phyloP scores from a whole-genome alignment of 2,329 filamentous ascomycete genomes.

The Fusarium lateritium region DNA sequence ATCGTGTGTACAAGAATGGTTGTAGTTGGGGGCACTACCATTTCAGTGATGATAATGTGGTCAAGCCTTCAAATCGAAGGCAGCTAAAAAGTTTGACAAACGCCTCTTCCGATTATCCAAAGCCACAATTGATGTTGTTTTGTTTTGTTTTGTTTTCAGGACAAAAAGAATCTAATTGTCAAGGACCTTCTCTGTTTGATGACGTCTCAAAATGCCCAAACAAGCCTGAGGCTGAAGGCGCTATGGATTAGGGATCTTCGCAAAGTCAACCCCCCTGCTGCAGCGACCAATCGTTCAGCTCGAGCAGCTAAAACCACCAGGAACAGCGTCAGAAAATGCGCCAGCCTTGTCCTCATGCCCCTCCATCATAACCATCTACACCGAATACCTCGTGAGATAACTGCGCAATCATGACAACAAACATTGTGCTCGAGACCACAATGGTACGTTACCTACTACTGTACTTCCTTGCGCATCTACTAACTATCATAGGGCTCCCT shows the following conservation, averaged over 20 bases:
- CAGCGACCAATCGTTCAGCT: slow-evolving; percentile 25
- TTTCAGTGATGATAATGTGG: slow-evolving; percentile 1
- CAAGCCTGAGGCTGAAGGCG: slow-evolving; percentile 16
- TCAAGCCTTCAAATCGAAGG: too few relatives aligned
- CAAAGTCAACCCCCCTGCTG: slow-evolving; percentile 12
- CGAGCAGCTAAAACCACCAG: slow-evolving; percentile 12
- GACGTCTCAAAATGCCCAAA: slow-evolving; percentile 11
- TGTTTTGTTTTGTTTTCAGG: too few relatives aligned
- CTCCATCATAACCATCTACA: slow-evolving; percentile 27
- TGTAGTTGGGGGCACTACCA: neutral
- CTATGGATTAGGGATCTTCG: slow-evolving; percentile 8
- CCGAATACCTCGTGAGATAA: neutral
- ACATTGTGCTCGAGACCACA: slow-evolving; percentile 85
- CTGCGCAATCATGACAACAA: slow-evolving; percentile 75
- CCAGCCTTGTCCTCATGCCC: slow-evolving; percentile 35
- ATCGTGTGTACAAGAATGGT: neutral
- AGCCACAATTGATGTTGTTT: neutral
- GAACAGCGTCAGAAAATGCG: slow-evolving; percentile 20
- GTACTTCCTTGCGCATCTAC: neutral
- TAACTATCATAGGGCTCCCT: slow-evolving; percentile 77
- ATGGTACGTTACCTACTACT: slow-evolving; percentile 70
- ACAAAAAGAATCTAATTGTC: neutral
- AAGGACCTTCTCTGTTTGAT: slow-evolving; percentile 8
- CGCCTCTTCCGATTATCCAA: too few relatives aligned
- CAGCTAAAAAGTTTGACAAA: neutral